Evolutionary conservation across 192 early-diverging fungal genomes (phyloP).

Genomic region (Entomortierella beljakovae): DNA sequence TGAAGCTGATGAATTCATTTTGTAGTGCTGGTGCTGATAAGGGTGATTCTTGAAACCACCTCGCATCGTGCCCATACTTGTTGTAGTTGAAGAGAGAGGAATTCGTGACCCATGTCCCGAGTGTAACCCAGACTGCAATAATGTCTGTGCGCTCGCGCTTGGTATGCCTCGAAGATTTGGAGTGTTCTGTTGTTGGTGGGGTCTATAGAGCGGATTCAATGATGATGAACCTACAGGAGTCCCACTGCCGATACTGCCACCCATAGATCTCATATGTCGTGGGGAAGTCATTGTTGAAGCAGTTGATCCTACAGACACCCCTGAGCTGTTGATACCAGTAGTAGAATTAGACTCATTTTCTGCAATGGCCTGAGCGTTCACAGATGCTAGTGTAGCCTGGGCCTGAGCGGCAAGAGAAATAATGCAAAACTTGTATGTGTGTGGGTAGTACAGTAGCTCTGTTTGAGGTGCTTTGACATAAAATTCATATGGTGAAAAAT

Average conservation of each 20-base stretch:
- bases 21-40: slow-evolving; percentile 17
- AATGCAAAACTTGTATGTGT: slow-evolving; percentile 59
- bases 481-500: slow-evolving; percentile 57
- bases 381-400: slow-evolving; percentile 30
- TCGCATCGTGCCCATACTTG: not conserved
- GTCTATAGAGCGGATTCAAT: not conserved
- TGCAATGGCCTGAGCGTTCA: slow-evolving; percentile 9
- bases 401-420: slow-evolving; percentile 32
- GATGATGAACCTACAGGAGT: slow-evolving; percentile 9
- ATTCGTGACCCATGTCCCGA: not conserved
- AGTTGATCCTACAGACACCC: not conserved
- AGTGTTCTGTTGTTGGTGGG: not conserved
- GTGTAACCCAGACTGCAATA: not conserved
- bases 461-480: slow-evolving; percentile 62
- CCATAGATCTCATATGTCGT: not conserved
- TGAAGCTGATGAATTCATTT: slow-evolving; percentile 14
- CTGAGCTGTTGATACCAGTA: not conserved
- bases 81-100: not conserved
- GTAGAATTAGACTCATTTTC: slow-evolving; percentile 7
- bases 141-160: not conserved
- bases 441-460: slow-evolving; percentile 56
- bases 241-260: not conserved
- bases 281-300: not conserved
- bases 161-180: not conserved
- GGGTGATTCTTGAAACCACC: slow-evolving; percentile 1